Evolutionary conservation across 164 flowering plant genomes (phyloP), one percentile per base, ranked within the genome.

Genomic region (Cinnamomum chago): DNA sequence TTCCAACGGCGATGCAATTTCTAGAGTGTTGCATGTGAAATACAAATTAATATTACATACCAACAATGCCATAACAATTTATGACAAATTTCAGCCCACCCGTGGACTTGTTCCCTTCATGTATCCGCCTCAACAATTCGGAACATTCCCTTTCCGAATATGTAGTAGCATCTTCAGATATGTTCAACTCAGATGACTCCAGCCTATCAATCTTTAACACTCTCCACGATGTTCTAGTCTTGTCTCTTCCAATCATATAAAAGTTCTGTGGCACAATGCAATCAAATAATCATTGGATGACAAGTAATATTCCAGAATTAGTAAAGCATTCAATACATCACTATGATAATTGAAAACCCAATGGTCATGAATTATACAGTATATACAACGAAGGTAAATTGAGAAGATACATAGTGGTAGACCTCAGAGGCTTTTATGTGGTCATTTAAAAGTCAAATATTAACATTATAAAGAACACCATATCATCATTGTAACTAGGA

Each of bases 51-150:
- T 15, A 30, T 17, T 30, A 74, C 92, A 62, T 83, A 96, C 99
- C 99, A 70, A 94, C 81, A 33, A 96, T 91, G 62, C 99, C 99
- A 84, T 92, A 96, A 76, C 97, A 94, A 66, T 79, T 81, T 50
- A 95, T 88, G 64, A 92, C 94, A 77, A 89, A 87, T 83, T 88
- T 91, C 73, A 96, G 90, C 65, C 99, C 99, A 51, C 97, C 99
- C 12, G 91, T 88, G 3, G 88, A 68, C 86, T 60, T 87, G 84
- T 96, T 96, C 73, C 97, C 99, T 79, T 90, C 97, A 78, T 90
- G 83, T 75, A 94, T 85, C 72, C 97, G 86, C 79, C 78, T 83
- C 75, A 92, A 80, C 64, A 96, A 82, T 55, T 91, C 98, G 65
- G 58, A 79, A 78, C 92, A 89, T 79, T 96, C 97, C 17, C 20